Percentiles rank a stretch among this genome's conserved stretches.
Evolutionary conservation across 148 eudicot species (phyloP).

Genomic region (Camellia granthamiana): DNA sequence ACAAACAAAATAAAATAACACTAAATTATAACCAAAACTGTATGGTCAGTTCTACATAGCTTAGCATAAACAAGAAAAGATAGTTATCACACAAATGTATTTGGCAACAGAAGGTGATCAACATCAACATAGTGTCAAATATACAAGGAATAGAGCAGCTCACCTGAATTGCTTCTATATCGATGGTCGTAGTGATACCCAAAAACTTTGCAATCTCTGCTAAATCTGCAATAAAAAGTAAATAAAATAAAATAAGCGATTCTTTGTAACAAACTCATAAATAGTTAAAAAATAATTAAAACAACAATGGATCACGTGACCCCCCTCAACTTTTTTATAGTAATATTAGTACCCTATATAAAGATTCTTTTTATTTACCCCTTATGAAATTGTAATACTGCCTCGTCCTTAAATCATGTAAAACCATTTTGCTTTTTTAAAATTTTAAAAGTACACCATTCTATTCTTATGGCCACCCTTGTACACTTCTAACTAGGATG

Average conservation of each 20-base stretch:
- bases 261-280: background rate
- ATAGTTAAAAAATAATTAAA: background rate
- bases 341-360: too few relatives aligned
- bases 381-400: too few relatives aligned
- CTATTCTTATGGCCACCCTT: too few relatives aligned
- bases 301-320: background rate
- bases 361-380: too few relatives aligned
- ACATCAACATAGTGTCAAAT: background rate
- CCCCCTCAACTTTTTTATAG: too few relatives aligned
- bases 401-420: too few relatives aligned
- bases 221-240: constrained; percentile 51
- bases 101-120: background rate
- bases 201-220: constrained; percentile 97
- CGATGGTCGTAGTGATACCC: constrained; percentile 79
- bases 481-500: too few relatives aligned
- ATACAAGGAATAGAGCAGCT: constrained; percentile 22
- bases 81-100: background rate
- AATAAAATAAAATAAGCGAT: background rate
- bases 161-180: constrained; percentile 91
- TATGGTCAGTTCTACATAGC: background rate
- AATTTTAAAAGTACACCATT: too few relatives aligned
- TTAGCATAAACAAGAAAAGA: background rate
- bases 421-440: too few relatives aligned
- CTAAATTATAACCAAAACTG: background rate
- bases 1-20: background rate